These are phyloP conservation scores for Xerocomellus amylosporus DNA, from an alignment of 768 basidiomycete species.

Conservation along the genomic window DNA sequence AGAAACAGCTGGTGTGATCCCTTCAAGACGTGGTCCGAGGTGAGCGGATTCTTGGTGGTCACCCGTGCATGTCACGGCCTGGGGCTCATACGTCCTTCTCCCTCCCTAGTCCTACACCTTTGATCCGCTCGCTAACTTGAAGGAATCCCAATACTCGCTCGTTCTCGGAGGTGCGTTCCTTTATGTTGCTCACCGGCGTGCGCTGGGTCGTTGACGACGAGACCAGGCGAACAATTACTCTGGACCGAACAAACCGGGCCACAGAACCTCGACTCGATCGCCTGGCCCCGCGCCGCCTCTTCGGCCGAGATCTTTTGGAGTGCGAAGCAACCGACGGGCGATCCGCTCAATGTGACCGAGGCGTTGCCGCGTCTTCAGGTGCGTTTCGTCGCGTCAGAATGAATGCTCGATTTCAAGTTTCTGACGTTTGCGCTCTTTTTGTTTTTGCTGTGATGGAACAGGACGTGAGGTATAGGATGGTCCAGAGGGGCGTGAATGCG, in stretches of 20 bases:
- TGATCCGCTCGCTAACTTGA: conserved; percentile 47
- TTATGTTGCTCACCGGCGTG: neutral
- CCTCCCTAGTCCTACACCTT: conserved; percentile 42
- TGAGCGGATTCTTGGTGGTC: conserved; percentile 21
- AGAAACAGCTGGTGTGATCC: conserved; percentile 50
- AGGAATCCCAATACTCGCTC: conserved; percentile 32
- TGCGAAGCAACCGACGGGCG: conserved; percentile 36
- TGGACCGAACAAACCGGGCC: conserved; percentile 49
- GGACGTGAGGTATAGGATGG: conserved; percentile 49
- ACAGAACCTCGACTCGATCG: conserved; percentile 40
- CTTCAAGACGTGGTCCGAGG: conserved; percentile 51
- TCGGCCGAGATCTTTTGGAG: conserved; percentile 58
- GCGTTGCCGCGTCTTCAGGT: conserved; percentile 49
- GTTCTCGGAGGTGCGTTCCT: conserved; percentile 36
- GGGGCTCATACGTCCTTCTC: neutral
- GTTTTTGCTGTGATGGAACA: neutral
- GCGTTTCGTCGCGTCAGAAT: neutral
- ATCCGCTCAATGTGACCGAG: conserved; percentile 32
- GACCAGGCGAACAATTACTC: conserved; percentile 37
- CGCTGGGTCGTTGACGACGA: neutral
- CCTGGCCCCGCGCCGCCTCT: conserved; percentile 49
- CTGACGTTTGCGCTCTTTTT: neutral
- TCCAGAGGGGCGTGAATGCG: conserved; percentile 46
- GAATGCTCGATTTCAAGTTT: neutral
- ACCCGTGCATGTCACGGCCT: neutral